phyloP scores from a whole-genome alignment of 164 flowering plant species.

The Kingdonia uniflora region DNA sequence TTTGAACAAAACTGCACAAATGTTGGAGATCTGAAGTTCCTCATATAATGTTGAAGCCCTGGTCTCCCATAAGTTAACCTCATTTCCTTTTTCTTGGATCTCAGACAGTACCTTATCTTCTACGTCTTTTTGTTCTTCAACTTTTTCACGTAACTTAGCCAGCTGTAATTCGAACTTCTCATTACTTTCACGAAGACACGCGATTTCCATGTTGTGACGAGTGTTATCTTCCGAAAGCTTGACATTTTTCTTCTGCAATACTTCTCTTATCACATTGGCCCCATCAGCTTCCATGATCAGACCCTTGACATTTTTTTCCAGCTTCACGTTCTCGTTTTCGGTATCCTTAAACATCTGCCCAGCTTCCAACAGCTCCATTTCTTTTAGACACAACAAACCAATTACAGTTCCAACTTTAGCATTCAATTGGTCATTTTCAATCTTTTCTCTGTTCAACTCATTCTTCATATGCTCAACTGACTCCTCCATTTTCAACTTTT shows the following conservation, averaged over 20 bases:
- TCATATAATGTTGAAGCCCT: constrained; percentile 60
- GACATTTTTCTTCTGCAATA: constrained; percentile 27
- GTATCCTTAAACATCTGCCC: constrained; percentile 32
- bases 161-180: constrained; percentile 33
- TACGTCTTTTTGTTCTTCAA: constrained; percentile 32
- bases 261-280: constrained; percentile 21
- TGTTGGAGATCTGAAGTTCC: constrained; percentile 31
- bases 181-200: constrained; percentile 34
- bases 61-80: constrained; percentile 65
- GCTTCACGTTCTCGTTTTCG: constrained; percentile 25
- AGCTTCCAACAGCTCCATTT: constrained; percentile 31
- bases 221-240: constrained; percentile 23
- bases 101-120: constrained; percentile 48
- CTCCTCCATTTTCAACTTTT: constrained; percentile 38
- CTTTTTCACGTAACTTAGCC: constrained; percentile 23
- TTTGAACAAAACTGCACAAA: constrained; percentile 33
- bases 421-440: background rate
- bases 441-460: background rate
- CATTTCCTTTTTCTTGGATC: constrained; percentile 36
- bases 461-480: constrained; percentile 32
- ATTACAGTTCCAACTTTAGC: background rate
- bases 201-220: constrained; percentile 30
- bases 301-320: constrained; percentile 27
- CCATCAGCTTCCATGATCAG: constrained; percentile 33
- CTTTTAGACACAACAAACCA: background rate